Evolutionary conservation across 805 yeast genomes (phyloP), one percentile per base, ranked within the genome.

Genomic region (Kodamaea sagamina): DNA sequence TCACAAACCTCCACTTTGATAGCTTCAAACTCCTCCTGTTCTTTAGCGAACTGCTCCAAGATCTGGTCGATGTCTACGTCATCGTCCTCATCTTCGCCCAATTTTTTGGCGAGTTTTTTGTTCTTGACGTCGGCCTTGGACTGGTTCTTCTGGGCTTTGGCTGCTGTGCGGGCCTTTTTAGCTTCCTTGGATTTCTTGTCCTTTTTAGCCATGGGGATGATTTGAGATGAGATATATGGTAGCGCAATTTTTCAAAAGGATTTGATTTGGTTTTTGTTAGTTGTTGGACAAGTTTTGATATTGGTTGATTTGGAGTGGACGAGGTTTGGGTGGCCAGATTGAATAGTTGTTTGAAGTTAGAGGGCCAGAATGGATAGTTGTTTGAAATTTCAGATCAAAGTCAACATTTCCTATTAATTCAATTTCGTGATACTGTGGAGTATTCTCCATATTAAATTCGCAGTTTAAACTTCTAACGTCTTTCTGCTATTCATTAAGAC

Each of bases 181-280:
- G 96, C 88, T 37, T 87, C 96, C 63, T 89, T 89, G 52, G 87
- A 82, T 63, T 89, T 87, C 67, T 88, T 89, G 48, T 75, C 83
- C 56, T 80, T 86, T 69, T 90, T 92, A 11, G 92, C 97, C 97
- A 90, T 90, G 35, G 34, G 4, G 15, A 13, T 29, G 34, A 17
- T 29, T 29, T 15, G 34, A 29, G 34, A 29, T 29, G 34, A 29
- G 34, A 29, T 13, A 27, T 27, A 13, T 29, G 19, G 11, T 15
- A 6, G 34, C 34, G 24, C 24, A 21, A 21, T 21, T 21, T 21
- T 21, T 21, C 24, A 21, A 21, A n/a, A n/a, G n/a, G n/a, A n/a
- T n/a, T n/a, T n/a, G n/a, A n/a, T n/a, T n/a, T n/a, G n/a, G n/a
- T n/a, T n/a, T n/a, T n/a, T n/a, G n/a, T n/a, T n/a, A n/a, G n/a